Evolutionary conservation across 106 monocot genomes (phyloP).

Genomic region (Acorus gramineus): DNA sequence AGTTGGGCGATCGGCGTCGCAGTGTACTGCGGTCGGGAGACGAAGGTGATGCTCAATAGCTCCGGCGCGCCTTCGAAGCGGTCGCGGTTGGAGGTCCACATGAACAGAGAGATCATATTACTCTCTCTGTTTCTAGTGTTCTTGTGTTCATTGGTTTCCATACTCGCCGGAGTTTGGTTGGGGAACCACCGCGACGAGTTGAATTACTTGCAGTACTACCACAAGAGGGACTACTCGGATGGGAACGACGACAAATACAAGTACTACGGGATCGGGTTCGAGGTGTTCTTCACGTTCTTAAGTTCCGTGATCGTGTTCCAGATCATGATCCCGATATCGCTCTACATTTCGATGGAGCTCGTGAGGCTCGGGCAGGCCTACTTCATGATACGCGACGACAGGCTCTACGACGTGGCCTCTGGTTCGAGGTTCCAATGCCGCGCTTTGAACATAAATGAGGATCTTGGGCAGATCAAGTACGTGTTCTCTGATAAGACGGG

Average conservation of each 20-base stretch:
- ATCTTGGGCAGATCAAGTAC: conserved; percentile 90
- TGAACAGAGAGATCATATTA: conserved; percentile 85
- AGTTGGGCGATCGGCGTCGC: conserved; percentile 52
- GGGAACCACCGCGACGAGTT: conserved; percentile 30
- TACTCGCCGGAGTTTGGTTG: conserved; percentile 49
- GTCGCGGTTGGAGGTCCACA: conserved; percentile 69
- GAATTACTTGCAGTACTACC: conserved; percentile 36
- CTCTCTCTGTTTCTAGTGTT: conserved; percentile 47
- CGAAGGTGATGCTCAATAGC: conserved; percentile 88
- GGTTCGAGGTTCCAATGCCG: conserved; percentile 77
- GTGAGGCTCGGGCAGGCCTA: conserved; percentile 92
- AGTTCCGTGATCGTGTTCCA: conserved; percentile 88
- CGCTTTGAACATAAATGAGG: conserved; percentile 94
- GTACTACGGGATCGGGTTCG: conserved; percentile 63
- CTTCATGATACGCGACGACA: conserved; percentile 71
- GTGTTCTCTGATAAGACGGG: conserved; percentile 97
- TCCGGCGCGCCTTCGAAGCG: conserved; percentile 77
- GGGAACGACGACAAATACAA: conserved; percentile 28
- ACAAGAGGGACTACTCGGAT: conserved; percentile 32
- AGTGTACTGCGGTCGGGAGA: conserved; percentile 65
- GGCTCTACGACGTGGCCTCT: conserved; percentile 59
- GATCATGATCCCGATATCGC: conserved; percentile 95
- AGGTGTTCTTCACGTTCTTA: conserved; percentile 62
- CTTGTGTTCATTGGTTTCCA: conserved; percentile 40
- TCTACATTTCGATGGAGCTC: conserved; percentile 97